Base-by-base conservation (phyloP, 768 basidiomycete species). In the Cytidiella melzeri region DNA sequence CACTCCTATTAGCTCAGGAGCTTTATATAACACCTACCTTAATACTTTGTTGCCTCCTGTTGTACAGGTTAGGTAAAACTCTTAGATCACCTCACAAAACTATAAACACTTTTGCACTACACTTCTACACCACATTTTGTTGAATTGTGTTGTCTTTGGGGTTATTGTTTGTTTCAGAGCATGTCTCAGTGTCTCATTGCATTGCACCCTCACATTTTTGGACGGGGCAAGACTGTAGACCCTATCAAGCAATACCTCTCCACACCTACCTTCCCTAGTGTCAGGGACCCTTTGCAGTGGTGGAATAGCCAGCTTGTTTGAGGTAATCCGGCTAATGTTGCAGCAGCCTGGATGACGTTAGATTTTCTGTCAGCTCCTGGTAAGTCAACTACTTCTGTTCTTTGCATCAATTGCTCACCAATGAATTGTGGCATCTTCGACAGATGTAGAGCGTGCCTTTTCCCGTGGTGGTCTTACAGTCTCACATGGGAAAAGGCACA, bases 401-500 rank as follows among this genome's bases (percentile, higher is more conserved):
- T 9, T 19, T 43, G 7, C 5, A 42, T 42, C 4, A 37, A 4
- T 24, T 23, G 3, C 10, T 12, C 27, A 24, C 15, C 6, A 13
- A 4, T 38, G 30, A 39, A 40, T 10, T 34, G 4, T 52, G 66
- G 64, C 60, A 0, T 60, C 50, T 0, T 66, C 64, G 3, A 62
- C 60, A 12, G 61, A 66, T 48, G 61, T 62, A 28, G 63, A 67
- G 45, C 53, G 56, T 10, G 55, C 61, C 3, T 66, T 67, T 50
- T 67, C 61, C 5, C 45, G 48, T 11, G 61, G 66, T 25, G 61
- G 61, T 3, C 56, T 67, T n/a, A n/a, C n/a, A 67, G 56, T 2
- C 61, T 61, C 23, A 64, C 61, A 11, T 47, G 45, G 5, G 61
- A 67, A 50, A 67, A 66, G 3, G 61, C 55, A 10, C 56, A 52